Percentiles rank a stretch among this genome's conserved stretches.
Evolutionary conservation across 306 rosid genomes (phyloP).

Genomic region (Biancaea sappan): DNA sequence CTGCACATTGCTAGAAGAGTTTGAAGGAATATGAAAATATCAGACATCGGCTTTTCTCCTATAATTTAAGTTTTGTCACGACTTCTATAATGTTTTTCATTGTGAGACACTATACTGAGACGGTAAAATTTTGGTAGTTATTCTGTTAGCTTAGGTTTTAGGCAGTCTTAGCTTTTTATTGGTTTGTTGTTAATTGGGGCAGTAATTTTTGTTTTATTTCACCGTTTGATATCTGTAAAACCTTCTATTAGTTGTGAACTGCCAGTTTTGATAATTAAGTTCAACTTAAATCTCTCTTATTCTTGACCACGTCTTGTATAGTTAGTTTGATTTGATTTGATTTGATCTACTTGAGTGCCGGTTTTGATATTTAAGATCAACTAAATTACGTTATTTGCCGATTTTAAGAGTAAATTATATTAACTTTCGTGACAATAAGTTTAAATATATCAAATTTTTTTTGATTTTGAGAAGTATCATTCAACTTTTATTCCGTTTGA

Average conservation of each 20-base stretch:
- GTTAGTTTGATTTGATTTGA: background rate
- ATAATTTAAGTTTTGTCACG: constrained; percentile 42
- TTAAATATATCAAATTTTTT: too few species aligned
- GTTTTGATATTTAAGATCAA: too few species aligned
- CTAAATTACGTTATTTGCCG: too few species aligned
- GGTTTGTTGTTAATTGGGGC: constrained; percentile 32
- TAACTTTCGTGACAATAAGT: too few species aligned
- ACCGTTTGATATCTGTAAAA: constrained; percentile 37
- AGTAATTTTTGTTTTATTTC: constrained; percentile 15
- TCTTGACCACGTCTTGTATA: too few species aligned
- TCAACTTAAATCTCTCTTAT: too few species aligned
- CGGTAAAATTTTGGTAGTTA: constrained; percentile 52
- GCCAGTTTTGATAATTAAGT: background rate
- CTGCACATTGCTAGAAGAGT: constrained; percentile 32
- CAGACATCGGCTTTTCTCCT: constrained; percentile 6
- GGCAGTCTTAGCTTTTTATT: constrained; percentile 32
- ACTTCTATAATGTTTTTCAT: constrained; percentile 33
- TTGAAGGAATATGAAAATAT: constrained; percentile 34
- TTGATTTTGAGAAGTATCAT: too few species aligned
- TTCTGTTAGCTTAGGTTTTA: constrained; percentile 33
- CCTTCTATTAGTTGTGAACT: background rate
- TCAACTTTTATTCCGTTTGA: too few species aligned
- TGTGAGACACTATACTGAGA: constrained; percentile 30
- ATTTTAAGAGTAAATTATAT: too few species aligned
- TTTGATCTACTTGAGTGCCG: too few species aligned